Percentiles rank a stretch among this genome's conserved stretches.
Conservation (phyloP, 306 rosid species). For the Quercus mongolica region DNA sequence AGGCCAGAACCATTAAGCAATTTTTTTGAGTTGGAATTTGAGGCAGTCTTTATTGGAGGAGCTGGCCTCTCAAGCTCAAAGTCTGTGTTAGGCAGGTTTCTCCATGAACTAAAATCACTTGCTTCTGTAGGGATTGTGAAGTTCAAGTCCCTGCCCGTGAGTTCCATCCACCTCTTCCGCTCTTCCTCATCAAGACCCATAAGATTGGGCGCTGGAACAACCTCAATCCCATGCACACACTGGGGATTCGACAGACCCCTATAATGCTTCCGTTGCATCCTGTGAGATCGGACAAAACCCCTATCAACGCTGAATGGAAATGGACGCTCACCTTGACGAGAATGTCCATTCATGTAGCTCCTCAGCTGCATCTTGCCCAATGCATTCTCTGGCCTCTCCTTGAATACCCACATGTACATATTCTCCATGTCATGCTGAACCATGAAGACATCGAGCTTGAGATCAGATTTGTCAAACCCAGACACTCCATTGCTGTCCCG, state of each 20-base stretch:
- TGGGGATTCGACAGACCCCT: constrained; percentile 94
- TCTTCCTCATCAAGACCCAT: constrained; percentile 65
- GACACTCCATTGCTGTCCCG: constrained; percentile 66
- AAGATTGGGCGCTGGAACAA: constrained; percentile 63
- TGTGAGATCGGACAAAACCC: constrained; percentile 88
- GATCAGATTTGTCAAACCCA: constrained; percentile 83
- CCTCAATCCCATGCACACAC: constrained; percentile 85
- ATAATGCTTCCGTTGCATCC: constrained; percentile 95
- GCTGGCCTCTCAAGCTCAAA: constrained; percentile 83
- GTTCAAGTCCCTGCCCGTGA: constrained; percentile 80
- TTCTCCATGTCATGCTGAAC: constrained; percentile 99
- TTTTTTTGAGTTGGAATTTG: constrained; percentile 65
- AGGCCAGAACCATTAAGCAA: constrained; percentile 78
- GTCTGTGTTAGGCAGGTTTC: constrained; percentile 78
- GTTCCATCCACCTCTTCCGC: constrained; percentile 79
- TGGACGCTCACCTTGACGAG: constrained; percentile 93
- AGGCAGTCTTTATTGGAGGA: constrained; percentile 43
- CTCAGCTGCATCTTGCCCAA: constrained; percentile 98
- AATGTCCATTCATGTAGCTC: constrained; percentile 97
- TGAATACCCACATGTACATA: constrained; percentile 99
- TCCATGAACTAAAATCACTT: constrained; percentile 84
- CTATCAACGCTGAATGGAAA: constrained; percentile 83
- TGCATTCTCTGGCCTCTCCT: constrained; percentile 91
- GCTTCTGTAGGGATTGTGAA: constrained; percentile 80
- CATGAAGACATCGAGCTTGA: constrained; percentile 86